A percentile compares a stretch with the other conserved stretches of the same genome.
phyloP scores from a whole-genome alignment of 2,329 filamentous ascomycete species.

The Xylariaceae sp. region DNA sequence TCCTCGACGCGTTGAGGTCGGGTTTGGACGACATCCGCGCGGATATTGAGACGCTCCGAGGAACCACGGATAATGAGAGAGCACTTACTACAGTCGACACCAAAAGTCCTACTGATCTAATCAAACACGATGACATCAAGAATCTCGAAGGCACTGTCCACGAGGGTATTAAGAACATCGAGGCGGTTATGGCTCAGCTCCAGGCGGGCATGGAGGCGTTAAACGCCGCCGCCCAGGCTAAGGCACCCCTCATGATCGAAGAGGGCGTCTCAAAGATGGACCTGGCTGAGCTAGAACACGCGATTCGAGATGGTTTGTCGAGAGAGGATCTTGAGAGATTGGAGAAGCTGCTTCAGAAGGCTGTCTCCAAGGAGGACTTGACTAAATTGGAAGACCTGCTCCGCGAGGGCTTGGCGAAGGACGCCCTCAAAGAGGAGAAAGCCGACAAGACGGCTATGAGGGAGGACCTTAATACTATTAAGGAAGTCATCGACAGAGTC shows the following conservation, averaged over 20 bases:
- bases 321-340: conserved; percentile 44
- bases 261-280: conserved; percentile 35
- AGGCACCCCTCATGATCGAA: conserved; percentile 32
- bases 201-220: conserved; percentile 79
- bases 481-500: conserved; percentile 13
- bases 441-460: conserved; percentile 40
- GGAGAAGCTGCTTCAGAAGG: conserved; percentile 48
- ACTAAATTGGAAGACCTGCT: conserved; percentile 44
- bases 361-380: conserved; percentile 36
- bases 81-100: conserved; percentile 41
- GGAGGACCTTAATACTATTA: conserved; percentile 39
- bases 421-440: conserved; percentile 37
- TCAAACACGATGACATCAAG: conserved; percentile 71
- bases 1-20: conserved; percentile 79
- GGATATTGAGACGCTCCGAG: conserved; percentile 75
- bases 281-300: conserved; percentile 42
- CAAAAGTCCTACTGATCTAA: conserved; percentile 44
- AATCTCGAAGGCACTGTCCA: conserved; percentile 64
- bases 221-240: conserved; percentile 45
- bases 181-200: conserved; percentile 75
- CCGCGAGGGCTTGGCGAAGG: conserved; percentile 38
- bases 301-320: conserved; percentile 43
- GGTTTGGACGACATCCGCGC: conserved; percentile 69
- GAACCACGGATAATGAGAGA: conserved; percentile 35
- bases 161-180: conserved; percentile 78